Evolutionary conservation across 768 basidiomycete species (phyloP).

Genomic region (Gloeophyllum trabeum): DNA sequence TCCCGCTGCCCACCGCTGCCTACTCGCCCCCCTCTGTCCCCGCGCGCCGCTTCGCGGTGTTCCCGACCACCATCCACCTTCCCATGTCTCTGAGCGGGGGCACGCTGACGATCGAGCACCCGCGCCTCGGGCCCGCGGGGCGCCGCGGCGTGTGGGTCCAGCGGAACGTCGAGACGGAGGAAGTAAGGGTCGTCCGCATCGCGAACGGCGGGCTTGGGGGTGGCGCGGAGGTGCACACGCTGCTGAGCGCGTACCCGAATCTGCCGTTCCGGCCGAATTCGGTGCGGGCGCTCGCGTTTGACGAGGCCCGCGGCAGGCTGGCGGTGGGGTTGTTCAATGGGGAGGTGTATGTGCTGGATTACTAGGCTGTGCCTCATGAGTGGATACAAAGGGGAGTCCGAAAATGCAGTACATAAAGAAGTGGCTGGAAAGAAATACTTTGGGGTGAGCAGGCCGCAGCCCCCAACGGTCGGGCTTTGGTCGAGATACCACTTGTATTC

Average conservation of each 20-base stretch:
- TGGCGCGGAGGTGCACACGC: slow-evolving; percentile 22
- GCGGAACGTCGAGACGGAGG: slow-evolving; percentile 36
- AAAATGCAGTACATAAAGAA: no score
- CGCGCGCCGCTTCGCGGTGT: background rate
- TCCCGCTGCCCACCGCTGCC: no score
- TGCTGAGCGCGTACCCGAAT: slow-evolving; percentile 34
- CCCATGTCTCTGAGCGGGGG: slow-evolving; percentile 12
- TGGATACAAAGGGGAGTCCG: no score
- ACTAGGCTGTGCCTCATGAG: no score
- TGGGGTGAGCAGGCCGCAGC: no score
- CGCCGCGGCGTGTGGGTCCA: slow-evolving; percentile 41
- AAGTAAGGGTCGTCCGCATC: slow-evolving; percentile 34
- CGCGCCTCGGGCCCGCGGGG: slow-evolving; percentile 25
- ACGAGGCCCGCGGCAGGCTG: slow-evolving; percentile 42
- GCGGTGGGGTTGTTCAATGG: slow-evolving; percentile 41
- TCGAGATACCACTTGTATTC: no score
- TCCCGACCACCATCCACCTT: slow-evolving; percentile 1
- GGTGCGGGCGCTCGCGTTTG: slow-evolving; percentile 37
- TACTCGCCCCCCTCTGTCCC: no score
- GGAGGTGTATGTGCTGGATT: slow-evolving; percentile 37
- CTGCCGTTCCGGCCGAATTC: slow-evolving; percentile 39
- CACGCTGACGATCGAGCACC: no score
- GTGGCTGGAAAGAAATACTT: no score
- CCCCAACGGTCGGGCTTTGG: no score
- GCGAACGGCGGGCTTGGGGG: slow-evolving; percentile 17